These are phyloP conservation scores for Angophora floribunda DNA, from an alignment of 345 rosid species.

Conservation along the genomic window DNA sequence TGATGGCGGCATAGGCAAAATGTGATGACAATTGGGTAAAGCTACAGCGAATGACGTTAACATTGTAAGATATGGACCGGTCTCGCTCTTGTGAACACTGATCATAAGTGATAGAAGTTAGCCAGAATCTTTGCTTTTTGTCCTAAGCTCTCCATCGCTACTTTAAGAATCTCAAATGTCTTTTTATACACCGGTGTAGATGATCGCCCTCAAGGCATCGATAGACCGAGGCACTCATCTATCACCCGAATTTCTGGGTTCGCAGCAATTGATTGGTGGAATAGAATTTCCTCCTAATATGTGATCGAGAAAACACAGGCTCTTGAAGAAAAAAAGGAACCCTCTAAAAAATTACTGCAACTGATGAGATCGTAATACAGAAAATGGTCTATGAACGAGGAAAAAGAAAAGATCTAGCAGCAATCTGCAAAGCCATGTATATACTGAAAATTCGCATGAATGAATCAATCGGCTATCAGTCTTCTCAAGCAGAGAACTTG, in stretches of 20 bases:
- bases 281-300: not conserved
- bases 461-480: not conserved
- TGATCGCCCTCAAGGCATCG: not conserved
- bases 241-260: not conserved
- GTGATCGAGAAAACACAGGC: not conserved
- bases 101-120: not conserved
- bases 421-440: not conserved
- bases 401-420: not conserved
- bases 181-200: not conserved
- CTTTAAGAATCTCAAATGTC: not conserved
- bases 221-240: not conserved
- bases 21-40: not conserved
- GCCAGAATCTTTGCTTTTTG: not conserved
- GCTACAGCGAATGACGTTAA: not conserved
- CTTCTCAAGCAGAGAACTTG: not conserved
- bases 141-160: not conserved
- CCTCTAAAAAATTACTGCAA: not conserved
- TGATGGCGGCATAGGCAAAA: rapidly evolving
- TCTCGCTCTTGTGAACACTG: not conserved
- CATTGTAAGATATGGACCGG: not conserved
- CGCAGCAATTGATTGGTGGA: not conserved
- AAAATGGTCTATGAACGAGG: not conserved
- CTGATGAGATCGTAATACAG: not conserved
- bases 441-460: not conserved
- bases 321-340: not conserved